phyloP scores from a whole-genome alignment of 2,329 filamentous ascomycete species.

The Cytospora chrysosperma region DNA sequence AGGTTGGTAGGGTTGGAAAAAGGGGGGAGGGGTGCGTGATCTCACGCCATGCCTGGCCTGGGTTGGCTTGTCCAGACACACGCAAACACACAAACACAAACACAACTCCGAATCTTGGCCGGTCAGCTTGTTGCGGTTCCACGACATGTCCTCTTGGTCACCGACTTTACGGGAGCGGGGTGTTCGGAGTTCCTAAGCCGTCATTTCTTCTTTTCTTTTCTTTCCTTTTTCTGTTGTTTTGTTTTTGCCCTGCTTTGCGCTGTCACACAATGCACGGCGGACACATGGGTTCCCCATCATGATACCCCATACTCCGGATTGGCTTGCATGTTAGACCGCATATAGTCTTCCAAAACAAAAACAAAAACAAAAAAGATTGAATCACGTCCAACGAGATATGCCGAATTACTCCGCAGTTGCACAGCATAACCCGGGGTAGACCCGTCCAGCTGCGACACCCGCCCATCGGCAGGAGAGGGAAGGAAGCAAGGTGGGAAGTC shows the following conservation, averaged over 20 bases:
- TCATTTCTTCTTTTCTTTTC: not conserved
- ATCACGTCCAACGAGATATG: slow-evolving; percentile 1
- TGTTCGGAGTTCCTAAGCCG: slow-evolving; percentile 5
- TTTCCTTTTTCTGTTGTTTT: not conserved
- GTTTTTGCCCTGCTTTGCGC: slow-evolving; percentile 1
- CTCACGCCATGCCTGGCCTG: not conserved
- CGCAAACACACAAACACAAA: not conserved
- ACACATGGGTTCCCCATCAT: slow-evolving; percentile 16
- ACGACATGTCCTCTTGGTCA: not conserved
- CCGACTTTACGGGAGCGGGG: not conserved
- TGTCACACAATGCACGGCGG: slow-evolving; percentile 8
- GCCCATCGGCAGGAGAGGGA: not conserved
- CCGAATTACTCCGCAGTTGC: not conserved
- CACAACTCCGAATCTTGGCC: not conserved
- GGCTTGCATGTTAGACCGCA: not conserved
- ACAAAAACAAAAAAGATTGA: not conserved
- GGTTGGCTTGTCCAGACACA: not conserved
- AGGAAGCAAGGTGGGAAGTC: no score
- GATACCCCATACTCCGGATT: slow-evolving; percentile 20
- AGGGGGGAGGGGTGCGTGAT: not conserved
- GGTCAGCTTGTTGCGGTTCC: slow-evolving; percentile 1
- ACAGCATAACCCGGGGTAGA: not conserved
- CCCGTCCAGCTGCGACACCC: not conserved
- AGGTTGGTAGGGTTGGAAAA: not conserved
- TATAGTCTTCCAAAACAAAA: no score